Percentiles rank a stretch among this genome's conserved stretches.
Conservation (phyloP, 495 filamentous ascomycete genomes). For the Patellaria atrata region DNA sequence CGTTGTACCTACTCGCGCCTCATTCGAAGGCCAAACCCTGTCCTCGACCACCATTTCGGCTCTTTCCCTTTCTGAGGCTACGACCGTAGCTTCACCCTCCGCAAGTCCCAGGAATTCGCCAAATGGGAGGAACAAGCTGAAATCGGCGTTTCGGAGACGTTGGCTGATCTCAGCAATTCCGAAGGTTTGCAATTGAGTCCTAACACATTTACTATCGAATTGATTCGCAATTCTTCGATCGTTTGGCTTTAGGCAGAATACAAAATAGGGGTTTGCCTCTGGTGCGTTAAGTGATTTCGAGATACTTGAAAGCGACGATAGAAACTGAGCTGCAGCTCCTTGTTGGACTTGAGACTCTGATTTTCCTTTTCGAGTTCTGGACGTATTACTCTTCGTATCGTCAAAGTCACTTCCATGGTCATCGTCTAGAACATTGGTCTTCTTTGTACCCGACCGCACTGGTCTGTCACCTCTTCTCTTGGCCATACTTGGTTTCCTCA, state of each 20-base stretch:
- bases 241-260: conserved; percentile 96
- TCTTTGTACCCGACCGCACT: conserved; percentile 27
- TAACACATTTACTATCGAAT: conserved; percentile 96
- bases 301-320: conserved; percentile 78
- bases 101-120: conserved; percentile 85
- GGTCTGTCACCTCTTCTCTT: conserved; percentile 47
- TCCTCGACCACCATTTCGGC: conserved; percentile 78
- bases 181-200: conserved; percentile 85
- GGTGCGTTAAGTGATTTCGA: conserved; percentile 65
- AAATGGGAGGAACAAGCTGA: conserved; percentile 90
- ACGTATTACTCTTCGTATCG: conserved; percentile 30
- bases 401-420: conserved; percentile 43
- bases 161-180: conserved; percentile 96
- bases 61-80: conserved; percentile 89
- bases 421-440: conserved; percentile 20
- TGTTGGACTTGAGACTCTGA: conserved; percentile 37
- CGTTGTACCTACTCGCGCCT: conserved; percentile 79
- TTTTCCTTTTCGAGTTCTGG: conserved; percentile 8
- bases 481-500: conserved; percentile 86
- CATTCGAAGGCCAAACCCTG: conserved; percentile 79
- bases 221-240: conserved; percentile 95
- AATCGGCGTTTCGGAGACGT: conserved; percentile 79
- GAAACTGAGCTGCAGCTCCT: conserved; percentile 83
- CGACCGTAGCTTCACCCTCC: conserved; percentile 65
- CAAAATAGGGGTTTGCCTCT: conserved; percentile 82